phyloP scores from a whole-genome alignment of 257 asterid genomes.

The Solanum bukasovii region DNA sequence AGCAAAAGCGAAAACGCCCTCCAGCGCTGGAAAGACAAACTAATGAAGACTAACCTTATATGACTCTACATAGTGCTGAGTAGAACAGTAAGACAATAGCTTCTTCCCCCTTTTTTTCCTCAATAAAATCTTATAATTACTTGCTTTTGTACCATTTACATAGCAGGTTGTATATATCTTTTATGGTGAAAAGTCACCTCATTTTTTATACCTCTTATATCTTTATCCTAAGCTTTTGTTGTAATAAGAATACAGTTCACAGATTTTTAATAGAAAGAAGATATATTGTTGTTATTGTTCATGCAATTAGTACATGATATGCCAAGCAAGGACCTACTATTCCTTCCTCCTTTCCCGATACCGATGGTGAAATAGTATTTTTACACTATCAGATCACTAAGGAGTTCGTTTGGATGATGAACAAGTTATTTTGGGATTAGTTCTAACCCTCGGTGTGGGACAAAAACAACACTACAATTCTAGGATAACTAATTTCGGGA shows the following conservation, averaged over 20 bases:
- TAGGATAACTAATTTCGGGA: neutral
- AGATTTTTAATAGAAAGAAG: neutral
- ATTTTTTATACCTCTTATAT: neutral
- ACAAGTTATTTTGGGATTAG: neutral
- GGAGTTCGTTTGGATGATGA: neutral
- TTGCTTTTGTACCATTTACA: conserved; percentile 16
- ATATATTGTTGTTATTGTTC: neutral
- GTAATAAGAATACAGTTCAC: neutral
- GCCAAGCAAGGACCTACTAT: neutral
- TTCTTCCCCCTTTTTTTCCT: neutral
- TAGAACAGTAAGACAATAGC: neutral
- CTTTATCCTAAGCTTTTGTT: conserved; percentile 4
- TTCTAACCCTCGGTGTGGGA: neutral
- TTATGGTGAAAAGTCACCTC: neutral
- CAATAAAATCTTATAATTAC: neutral
- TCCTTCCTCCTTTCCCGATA: neutral
- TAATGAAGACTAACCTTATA: neutral
- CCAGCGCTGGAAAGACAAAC: neutral
- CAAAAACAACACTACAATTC: neutral
- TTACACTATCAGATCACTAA: neutral
- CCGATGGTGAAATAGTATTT: neutral
- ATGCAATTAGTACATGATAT: neutral
- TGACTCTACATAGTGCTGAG: neutral
- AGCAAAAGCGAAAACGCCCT: neutral
- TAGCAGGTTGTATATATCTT: conserved; percentile 3